Conservation (phyloP, 306 rosid genomes). For the Crotalaria pallida region DNA sequence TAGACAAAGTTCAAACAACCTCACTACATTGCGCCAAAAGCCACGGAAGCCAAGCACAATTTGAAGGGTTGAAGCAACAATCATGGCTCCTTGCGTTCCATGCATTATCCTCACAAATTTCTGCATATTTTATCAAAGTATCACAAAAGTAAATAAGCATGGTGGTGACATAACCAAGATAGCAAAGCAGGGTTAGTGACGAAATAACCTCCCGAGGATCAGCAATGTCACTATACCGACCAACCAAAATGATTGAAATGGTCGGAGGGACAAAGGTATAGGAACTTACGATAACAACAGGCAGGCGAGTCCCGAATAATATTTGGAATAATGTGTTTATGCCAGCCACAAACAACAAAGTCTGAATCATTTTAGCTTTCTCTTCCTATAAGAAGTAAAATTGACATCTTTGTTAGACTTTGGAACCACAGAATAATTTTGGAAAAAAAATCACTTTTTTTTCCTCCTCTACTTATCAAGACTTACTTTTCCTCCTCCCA, state of each 20-base stretch:
- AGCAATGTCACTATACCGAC: conserved; percentile 63
- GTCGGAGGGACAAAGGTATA: conserved; percentile 83
- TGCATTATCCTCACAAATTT: no score
- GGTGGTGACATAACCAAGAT: not conserved
- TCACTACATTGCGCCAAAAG: conserved; percentile 88
- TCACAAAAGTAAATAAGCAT: conserved; percentile 9
- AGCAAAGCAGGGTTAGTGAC: not conserved
- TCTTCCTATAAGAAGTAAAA: conserved; percentile 57
- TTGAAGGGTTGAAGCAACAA: conserved; percentile 85
- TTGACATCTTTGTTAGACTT: conserved; percentile 9
- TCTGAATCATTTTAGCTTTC: no score
- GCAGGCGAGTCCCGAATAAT: conserved; percentile 83
- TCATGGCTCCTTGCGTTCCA: conserved; percentile 90
- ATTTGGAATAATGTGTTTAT: no score
- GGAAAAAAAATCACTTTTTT: not conserved
- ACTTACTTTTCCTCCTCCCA: conserved; percentile 98
- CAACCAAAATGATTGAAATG: no score
- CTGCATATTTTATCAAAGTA: no score
- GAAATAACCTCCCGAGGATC: conserved; percentile 66
- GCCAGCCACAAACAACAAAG: no score
- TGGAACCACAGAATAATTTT: not conserved
- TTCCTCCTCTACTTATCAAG: not conserved
- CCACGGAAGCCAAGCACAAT: conserved; percentile 90
- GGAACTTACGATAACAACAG: conserved; percentile 92
- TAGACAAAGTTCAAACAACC: conserved; percentile 35